Base-by-base conservation (phyloP, 805 yeast species). In the Candida anglica region DNA sequence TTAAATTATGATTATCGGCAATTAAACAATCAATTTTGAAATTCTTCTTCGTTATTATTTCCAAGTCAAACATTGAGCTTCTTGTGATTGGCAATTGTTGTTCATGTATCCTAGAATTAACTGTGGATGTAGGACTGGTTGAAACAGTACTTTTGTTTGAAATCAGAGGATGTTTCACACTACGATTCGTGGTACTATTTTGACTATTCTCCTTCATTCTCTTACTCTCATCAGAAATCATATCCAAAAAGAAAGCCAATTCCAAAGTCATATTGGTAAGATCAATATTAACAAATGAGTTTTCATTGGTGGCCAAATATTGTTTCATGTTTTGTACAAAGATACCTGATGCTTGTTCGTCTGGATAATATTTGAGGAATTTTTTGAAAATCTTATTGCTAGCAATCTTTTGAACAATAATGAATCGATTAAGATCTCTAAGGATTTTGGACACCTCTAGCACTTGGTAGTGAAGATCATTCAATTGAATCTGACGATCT, bases 321-420 rank as follows among this genome's bases (percentile, higher is more conserved):
- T 50, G 46, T 35, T 62, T 66, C 25, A 66, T 40, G 11, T 51
- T 48, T 11, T 46, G 25, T 3, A 63, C 44, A 32, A 66, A 55
- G 19, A 43, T 41, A 13, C 47, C 30, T 16, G 56, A 38, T 13
- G 45, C 32, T 3, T 38, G 46, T 21, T 44, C 37, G 38, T 58
- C 52, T 4, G 43, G 46, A 34, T 67, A 65, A 47, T 75, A 66
- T 48, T 75, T 75, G 30, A 63, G 31, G 39, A 73, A 81, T 52
- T 86, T 86, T 60, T 86, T 86, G 47, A 86, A 65, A 32, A 86
- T 69, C 58, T 86, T 86, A 41, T 80, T 69, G 31, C 83, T 67
- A 5, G 79, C 94, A 3, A 86, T 78, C 48, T 80, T 79, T 50
- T 86, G 95, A 6, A 85, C 71, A 15, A 80, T 60, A 11, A 84